These are phyloP conservation scores for Camelina neglecta DNA, from an alignment of 345 rosid species.

Conservation along the genomic window DNA sequence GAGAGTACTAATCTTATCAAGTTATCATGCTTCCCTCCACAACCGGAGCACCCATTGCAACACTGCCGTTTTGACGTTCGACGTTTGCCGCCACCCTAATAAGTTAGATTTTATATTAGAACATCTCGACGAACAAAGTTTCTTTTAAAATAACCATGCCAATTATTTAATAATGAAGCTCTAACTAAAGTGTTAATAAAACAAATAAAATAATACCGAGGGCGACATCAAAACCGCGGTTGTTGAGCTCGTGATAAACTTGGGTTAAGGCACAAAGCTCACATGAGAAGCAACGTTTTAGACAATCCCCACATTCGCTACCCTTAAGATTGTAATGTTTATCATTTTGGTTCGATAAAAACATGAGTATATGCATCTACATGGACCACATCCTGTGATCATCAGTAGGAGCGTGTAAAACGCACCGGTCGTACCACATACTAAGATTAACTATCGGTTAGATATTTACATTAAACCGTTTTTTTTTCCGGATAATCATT, in stretches of 20 bases:
- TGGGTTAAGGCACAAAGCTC: conserved; percentile 69
- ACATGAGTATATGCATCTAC: conserved; percentile 59
- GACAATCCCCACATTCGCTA: conserved; percentile 47
- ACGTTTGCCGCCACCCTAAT: conserved; percentile 29
- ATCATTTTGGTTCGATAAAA: conserved; percentile 65
- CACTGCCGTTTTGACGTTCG: conserved; percentile 15
- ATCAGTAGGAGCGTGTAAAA: conserved; percentile 45
- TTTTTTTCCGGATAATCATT: no score
- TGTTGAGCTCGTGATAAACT: conserved; percentile 63
- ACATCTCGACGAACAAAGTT: background rate
- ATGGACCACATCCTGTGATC: conserved; percentile 49
- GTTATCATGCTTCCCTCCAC: conserved; percentile 32
- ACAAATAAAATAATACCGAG: conserved; percentile 40
- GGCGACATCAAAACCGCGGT: conserved; percentile 64
- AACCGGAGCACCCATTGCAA: conserved; percentile 25
- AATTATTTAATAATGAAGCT: background rate
- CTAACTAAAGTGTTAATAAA: background rate
- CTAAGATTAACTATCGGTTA: no score
- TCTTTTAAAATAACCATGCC: background rate
- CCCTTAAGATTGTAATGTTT: conserved; percentile 58
- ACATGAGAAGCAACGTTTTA: conserved; percentile 55
- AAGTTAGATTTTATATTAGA: background rate
- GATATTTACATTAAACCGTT: no score
- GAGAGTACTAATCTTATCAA: background rate
- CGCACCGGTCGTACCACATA: conserved; percentile 42